These are phyloP conservation scores for Talaromyces pinophilus DNA, from an alignment of 2,329 filamentous ascomycete species.

Conservation along the genomic window DNA sequence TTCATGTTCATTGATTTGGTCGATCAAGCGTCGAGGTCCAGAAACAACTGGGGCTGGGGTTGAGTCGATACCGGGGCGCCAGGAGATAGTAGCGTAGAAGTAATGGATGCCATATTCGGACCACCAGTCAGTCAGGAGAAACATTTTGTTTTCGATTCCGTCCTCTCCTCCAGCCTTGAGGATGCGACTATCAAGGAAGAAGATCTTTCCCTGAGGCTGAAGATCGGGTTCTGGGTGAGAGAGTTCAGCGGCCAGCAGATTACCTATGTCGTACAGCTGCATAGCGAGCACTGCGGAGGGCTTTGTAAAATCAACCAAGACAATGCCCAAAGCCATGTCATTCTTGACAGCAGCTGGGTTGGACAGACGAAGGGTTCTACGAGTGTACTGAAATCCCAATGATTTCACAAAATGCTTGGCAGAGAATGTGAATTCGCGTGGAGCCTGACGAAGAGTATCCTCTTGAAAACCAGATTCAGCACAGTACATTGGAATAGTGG, in stretches of 20 bases:
- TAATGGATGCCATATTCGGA: conserved; percentile 30
- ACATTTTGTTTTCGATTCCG: conserved; percentile 26
- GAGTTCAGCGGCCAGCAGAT: conserved; percentile 24
- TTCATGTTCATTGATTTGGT: background rate
- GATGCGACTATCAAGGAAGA: conserved; percentile 36
- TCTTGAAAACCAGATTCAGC: conserved; percentile 21
- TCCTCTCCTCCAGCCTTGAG: conserved; percentile 24
- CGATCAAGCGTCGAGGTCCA: conserved; percentile 4
- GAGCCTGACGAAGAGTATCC: conserved; percentile 1
- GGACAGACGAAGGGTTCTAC: conserved; percentile 23
- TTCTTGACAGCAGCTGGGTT: conserved; percentile 28
- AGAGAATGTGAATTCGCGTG: conserved; percentile 24
- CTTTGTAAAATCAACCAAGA: conserved; percentile 31
- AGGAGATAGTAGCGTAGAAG: conserved; percentile 39
- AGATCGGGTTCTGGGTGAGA: background rate
- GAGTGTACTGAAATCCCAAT: conserved; percentile 23
- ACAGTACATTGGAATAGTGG: conserved; percentile 34
- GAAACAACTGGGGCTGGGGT: background rate
- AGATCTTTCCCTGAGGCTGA: conserved; percentile 32
- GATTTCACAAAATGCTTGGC: conserved; percentile 26
- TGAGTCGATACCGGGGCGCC: conserved; percentile 25
- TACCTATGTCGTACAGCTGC: conserved; percentile 31
- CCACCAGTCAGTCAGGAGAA: conserved; percentile 34
- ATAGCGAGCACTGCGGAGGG: conserved; percentile 26
- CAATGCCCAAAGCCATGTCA: conserved; percentile 30